These are phyloP conservation scores for Lactarius akahatsu DNA, from an alignment of 768 basidiomycete genomes.

Conservation along the genomic window DNA sequence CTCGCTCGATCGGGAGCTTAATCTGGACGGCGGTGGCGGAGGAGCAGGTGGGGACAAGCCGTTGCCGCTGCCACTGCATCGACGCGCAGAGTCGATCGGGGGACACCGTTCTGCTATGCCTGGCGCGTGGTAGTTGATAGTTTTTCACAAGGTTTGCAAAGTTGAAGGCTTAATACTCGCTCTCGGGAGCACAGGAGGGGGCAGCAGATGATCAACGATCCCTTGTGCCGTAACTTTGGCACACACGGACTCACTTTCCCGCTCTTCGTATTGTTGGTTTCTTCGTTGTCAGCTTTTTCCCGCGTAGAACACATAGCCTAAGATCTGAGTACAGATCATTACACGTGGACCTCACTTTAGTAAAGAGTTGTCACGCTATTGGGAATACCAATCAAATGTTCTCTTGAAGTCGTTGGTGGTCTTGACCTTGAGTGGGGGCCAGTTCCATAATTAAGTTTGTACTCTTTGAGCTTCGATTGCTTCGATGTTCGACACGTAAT, in stretches of 20 bases:
- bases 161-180: no score
- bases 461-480: neutral
- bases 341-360: neutral
- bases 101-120: neutral
- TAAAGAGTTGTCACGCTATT: neutral
- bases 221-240: neutral
- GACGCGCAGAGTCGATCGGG: neutral
- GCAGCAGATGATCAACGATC: no score
- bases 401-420: no score
- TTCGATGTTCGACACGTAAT: neutral
- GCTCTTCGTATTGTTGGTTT: neutral
- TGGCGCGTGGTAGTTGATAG: conserved; percentile 8
- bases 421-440: no score
- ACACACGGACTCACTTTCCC: neutral
- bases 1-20: conserved; percentile 28
- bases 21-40: neutral
- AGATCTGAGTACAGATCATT: neutral
- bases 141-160: neutral
- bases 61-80: neutral
- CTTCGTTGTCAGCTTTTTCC: neutral
- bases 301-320: neutral
- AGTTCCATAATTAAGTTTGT: no score
- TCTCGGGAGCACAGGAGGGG: no score
- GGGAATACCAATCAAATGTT: neutral
- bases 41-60: neutral